A percentile compares a stretch with the other conserved stretches of the same genome.
phyloP scores from a whole-genome alignment of 2,329 filamentous ascomycete genomes.

The Hymenoscyphus occultus region DNA sequence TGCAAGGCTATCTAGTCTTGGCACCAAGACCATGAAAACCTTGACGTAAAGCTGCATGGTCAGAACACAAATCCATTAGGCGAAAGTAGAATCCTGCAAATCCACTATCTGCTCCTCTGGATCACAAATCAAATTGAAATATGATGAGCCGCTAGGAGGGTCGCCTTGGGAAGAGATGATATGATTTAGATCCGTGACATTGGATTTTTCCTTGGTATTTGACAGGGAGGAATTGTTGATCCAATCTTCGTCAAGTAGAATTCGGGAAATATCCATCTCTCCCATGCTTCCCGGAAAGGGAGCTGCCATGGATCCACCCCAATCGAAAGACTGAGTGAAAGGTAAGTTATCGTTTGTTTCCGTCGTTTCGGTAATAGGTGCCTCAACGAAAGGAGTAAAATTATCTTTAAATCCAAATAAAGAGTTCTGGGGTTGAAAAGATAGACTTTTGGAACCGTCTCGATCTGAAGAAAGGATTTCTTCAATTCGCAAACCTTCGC shows the following conservation, averaged over 20 bases:
- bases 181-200: slow-evolving; percentile 31
- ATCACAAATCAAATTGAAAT: slow-evolving; percentile 28
- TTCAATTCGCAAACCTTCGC: slow-evolving; percentile 32
- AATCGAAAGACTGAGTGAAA: slow-evolving; percentile 43
- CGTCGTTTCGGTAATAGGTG: slow-evolving; percentile 24
- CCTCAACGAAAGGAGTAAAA: slow-evolving; percentile 25
- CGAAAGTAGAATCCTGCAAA: slow-evolving; percentile 12
- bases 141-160: slow-evolving; percentile 22
- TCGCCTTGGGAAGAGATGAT: slow-evolving; percentile 28
- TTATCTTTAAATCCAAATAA: slow-evolving; percentile 23
- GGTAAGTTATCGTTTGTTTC: slow-evolving; percentile 37
- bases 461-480: slow-evolving; percentile 31
- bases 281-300: slow-evolving; percentile 45
- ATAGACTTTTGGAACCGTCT: slow-evolving; percentile 15
- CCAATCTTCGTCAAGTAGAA: slow-evolving; percentile 53
- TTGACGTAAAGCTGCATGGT: neutral
- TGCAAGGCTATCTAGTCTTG: neutral
- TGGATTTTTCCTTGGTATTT: slow-evolving; percentile 27
- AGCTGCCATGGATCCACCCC: slow-evolving; percentile 42
- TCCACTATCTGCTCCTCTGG: slow-evolving; percentile 13
- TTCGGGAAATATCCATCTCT: slow-evolving; percentile 61
- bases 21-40: neutral
- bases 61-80: neutral
- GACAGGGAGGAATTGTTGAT: slow-evolving; percentile 22
- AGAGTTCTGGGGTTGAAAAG: slow-evolving; percentile 15